Conservation (phyloP, 169 alveolate species). For the Theileria orientalis region DNA sequence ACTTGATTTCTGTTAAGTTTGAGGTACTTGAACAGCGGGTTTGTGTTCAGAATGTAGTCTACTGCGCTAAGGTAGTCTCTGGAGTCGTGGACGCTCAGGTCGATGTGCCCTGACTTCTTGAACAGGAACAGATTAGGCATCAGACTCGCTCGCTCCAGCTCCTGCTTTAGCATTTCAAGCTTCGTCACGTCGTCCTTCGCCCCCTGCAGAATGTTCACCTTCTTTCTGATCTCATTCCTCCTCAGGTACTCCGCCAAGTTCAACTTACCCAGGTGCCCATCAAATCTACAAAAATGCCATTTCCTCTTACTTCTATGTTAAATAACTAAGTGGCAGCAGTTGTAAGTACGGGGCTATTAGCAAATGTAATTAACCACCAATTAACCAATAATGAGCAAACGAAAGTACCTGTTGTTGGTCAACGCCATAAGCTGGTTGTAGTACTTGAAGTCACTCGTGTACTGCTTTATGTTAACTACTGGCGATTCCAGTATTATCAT, state of each 20-base stretch:
- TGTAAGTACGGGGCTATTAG: background rate
- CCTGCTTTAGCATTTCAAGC: conserved; percentile 33
- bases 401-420: conserved; percentile 4
- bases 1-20: conserved; percentile 5
- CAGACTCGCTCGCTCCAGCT: conserved; percentile 1
- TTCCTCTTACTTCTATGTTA: background rate
- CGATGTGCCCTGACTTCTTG: conserved; percentile 49
- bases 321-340: conserved; percentile 7
- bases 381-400: background rate
- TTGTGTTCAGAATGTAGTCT: conserved; percentile 15
- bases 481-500: conserved; percentile 59
- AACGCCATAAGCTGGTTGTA: conserved; percentile 10
- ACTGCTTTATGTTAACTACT: conserved; percentile 40
- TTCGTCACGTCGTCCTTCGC: conserved; percentile 45
- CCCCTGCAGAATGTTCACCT: conserved; percentile 56
- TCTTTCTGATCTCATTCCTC: conserved; percentile 9
- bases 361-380: conserved; percentile 10
- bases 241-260: conserved; percentile 18
- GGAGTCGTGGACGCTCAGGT: conserved; percentile 16
- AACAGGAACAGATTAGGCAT: conserved; percentile 28
- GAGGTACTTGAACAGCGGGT: conserved; percentile 15
- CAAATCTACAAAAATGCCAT: conserved; percentile 20
- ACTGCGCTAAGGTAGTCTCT: conserved; percentile 37
- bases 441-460: conserved; percentile 12
- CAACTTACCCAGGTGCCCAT: conserved; percentile 36